phyloP scores from a whole-genome alignment of 352 stramenopile species.

The Pythium aristosporum region DNA sequence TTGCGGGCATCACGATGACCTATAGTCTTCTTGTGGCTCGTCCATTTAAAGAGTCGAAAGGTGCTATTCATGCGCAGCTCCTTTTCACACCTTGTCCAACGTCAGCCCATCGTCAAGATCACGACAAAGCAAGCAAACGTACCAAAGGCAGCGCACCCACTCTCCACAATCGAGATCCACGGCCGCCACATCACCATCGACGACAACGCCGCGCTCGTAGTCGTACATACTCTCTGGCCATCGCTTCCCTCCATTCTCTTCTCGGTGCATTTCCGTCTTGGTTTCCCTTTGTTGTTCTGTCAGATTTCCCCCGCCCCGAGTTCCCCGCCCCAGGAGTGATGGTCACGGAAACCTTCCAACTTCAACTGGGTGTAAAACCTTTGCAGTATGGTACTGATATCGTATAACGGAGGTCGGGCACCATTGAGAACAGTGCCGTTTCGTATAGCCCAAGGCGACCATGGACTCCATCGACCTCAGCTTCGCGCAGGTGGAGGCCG shows the following conservation, averaged over 20 bases:
- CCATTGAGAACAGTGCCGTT: slow-evolving; percentile 12
- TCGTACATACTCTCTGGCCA: slow-evolving; percentile 56
- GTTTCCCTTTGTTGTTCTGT: background rate
- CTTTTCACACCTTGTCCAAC: background rate
- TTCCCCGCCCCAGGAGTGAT: slow-evolving; percentile 40
- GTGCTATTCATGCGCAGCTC: background rate
- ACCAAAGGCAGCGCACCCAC: slow-evolving; percentile 51
- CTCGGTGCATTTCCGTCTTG: background rate
- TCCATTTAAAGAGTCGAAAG: background rate
- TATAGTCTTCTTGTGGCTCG: background rate
- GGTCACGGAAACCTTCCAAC: slow-evolving; percentile 40
- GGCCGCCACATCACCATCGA: slow-evolving; percentile 34
- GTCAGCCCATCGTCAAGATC: background rate
- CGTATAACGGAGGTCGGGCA: slow-evolving; percentile 2
- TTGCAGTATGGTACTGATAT: slow-evolving; percentile 1
- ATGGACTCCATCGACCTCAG: slow-evolving; percentile 30
- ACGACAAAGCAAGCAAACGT: background rate
- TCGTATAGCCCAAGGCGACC: slow-evolving; percentile 1
- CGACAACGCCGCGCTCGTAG: slow-evolving; percentile 39
- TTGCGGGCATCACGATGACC: background rate
- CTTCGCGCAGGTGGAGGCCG: slow-evolving; percentile 63
- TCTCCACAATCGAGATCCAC: slow-evolving; percentile 42
- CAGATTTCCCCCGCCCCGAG: background rate
- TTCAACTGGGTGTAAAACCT: slow-evolving; percentile 22
- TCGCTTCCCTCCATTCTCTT: background rate